Conservation (phyloP, 1,139 yeast species). For the Saccharomyces uvarum region DNA sequence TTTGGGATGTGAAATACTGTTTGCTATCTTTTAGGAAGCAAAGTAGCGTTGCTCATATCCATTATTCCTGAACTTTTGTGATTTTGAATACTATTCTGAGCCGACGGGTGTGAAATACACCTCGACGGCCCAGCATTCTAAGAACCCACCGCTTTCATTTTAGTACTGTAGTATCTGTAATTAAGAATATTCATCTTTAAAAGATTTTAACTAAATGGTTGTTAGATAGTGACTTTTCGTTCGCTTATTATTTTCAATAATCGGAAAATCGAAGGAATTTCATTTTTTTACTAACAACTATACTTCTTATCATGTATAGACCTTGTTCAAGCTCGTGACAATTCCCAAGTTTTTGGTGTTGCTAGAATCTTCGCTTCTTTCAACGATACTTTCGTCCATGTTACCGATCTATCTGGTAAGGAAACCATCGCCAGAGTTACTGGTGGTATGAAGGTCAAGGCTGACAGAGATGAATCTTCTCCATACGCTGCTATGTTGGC, state of each 20-base stretch:
- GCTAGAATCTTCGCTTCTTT: constrained; percentile 99
- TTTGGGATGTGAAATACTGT: background rate
- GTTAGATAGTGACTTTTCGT: background rate
- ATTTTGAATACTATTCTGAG: background rate
- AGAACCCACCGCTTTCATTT: background rate
- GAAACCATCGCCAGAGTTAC: constrained; percentile 99
- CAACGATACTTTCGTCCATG: constrained; percentile 99
- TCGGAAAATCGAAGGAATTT: background rate
- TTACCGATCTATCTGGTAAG: constrained; percentile 98
- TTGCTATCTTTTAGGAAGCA: background rate
- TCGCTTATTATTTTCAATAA: background rate
- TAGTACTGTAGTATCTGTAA: background rate
- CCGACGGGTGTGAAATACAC: background rate
- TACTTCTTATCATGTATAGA: constrained; percentile 4
- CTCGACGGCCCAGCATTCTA: background rate
- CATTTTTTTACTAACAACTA: constrained; percentile 11
- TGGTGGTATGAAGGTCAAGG: constrained; percentile 99
- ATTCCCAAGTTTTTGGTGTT: constrained; percentile 99
- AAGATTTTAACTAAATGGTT: background rate
- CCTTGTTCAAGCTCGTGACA: constrained; percentile 70
- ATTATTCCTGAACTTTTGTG: background rate
- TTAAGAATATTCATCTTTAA: background rate
- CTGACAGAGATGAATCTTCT: constrained; percentile 99
- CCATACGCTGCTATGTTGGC: constrained; percentile 99
- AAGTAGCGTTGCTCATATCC: background rate